Percentiles rank a stretch among this genome's conserved stretches.
Evolutionary conservation across 176 grass and related monocot genomes (phyloP).

Genomic region (Hsuehochloa calcarea): DNA sequence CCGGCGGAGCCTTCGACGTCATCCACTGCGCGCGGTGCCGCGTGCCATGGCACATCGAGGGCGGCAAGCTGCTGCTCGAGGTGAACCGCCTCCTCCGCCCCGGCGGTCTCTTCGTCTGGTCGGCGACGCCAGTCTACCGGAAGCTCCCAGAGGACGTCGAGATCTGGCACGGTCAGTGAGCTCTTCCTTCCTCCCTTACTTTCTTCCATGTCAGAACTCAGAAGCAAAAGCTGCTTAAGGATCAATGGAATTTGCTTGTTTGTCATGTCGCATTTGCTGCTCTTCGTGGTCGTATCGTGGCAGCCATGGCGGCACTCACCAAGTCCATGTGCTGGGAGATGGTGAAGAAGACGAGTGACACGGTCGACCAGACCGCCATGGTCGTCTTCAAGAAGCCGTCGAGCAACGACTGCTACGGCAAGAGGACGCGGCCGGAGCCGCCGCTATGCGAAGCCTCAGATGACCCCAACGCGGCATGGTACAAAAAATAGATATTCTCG

Average conservation of each 20-base stretch:
- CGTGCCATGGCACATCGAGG: constrained; percentile 82
- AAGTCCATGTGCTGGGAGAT: constrained; percentile 97
- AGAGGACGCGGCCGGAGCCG: constrained; percentile 43
- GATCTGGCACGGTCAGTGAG: constrained; percentile 66
- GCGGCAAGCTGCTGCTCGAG: constrained; percentile 82
- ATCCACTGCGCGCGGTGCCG: constrained; percentile 87
- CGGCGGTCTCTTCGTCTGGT: constrained; percentile 86
- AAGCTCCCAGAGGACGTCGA: constrained; percentile 61
- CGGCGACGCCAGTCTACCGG: constrained; percentile 82
- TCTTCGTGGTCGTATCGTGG: background rate
- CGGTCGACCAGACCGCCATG: constrained; percentile 65
- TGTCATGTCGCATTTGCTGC: background rate
- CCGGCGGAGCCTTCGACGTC: constrained; percentile 57
- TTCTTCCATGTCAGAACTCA: too few species aligned
- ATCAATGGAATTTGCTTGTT: background rate
- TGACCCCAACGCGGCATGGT: constrained; percentile 73
- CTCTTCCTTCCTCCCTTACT: background rate
- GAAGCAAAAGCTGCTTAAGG: too few species aligned
- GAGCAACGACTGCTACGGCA: constrained; percentile 67
- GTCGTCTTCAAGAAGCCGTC: constrained; percentile 74
- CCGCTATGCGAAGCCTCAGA: constrained; percentile 62
- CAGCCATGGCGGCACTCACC: constrained; percentile 65
- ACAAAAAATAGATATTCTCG: background rate
- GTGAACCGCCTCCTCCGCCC: constrained; percentile 71
- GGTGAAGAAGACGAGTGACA: constrained; percentile 68